Evolutionary conservation across 306 rosid genomes (phyloP), one percentile per base, ranked within the genome.

Genomic region (Quercus glauca): DNA sequence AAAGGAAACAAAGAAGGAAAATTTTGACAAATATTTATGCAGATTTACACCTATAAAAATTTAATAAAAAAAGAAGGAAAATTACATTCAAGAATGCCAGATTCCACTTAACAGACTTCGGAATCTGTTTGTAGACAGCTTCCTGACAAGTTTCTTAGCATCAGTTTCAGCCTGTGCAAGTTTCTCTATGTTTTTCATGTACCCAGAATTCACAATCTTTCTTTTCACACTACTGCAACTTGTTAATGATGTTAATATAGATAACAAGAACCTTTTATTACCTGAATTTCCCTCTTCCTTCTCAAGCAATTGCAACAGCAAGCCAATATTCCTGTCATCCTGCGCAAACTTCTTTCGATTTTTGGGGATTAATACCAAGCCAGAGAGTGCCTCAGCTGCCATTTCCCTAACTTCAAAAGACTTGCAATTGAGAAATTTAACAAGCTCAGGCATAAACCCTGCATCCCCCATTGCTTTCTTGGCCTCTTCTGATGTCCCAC

Each of bases 91-190:
- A 72, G 89, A 89, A 82, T 89, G 90, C 97, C 97, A 94, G 69
- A 94, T 86, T 85, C 96, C 94, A 85, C 81, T 89, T 10, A 94
- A 85, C 87, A 94, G 73, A 65, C 85, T 89, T 57, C 96, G 88
- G 80, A 94, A 94, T 79, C 93, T 86, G 89, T 87, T 90, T 41
- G 89, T 83, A 73, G 92, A 86, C 37, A 94, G 80, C 81, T 92
- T 94, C 84, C 85, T 91, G 31, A 90, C 97, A 55, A 94, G 94
- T 73, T 84, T 94, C 88, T 94, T 94, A 64, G 98, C 98, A 84
- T 94, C 98, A 41, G 89, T 91, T 73, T 90, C 90, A 57, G 92
- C 87, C 74, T 92, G 94, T 79, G 98, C 98, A 59, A 94, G 93
- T 78, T 89, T 92, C 82, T 94, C 92, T 72, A 94, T 85, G 85